Percentiles rank a stretch among this genome's conserved stretches.
Conservation (phyloP, 495 filamentous ascomycete genomes). For the Aspergillus hancockii region DNA sequence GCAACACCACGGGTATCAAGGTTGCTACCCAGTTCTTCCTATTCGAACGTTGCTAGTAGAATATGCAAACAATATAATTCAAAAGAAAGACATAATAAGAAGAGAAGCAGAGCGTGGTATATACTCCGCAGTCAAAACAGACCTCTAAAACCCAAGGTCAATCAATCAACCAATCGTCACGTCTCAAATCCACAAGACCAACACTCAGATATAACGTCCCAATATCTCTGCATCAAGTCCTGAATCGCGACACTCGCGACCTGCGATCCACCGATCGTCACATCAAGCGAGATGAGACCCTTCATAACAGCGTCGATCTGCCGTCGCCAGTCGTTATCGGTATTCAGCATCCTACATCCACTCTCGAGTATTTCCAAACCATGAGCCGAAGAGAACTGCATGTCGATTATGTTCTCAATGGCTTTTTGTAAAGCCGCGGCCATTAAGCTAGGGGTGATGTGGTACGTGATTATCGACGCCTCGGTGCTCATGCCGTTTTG, state of each 20-base stretch:
- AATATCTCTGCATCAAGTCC: constrained; percentile 18
- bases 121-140: no score
- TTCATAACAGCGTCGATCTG: constrained; percentile 26
- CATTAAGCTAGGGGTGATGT: constrained; percentile 27
- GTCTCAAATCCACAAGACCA: constrained; percentile 22
- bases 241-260: constrained; percentile 9
- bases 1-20: no score
- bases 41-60: no score
- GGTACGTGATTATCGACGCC: not conserved
- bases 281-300: constrained; percentile 25
- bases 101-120: no score
- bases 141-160: no score
- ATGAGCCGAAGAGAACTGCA: not conserved
- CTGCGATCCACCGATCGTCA: constrained; percentile 31
- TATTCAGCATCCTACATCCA: not conserved
- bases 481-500: constrained; percentile 19
- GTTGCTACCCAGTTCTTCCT: no score
- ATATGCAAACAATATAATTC: no score
- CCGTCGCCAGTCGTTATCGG: constrained; percentile 9
- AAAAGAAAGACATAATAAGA: no score
- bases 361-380: not conserved
- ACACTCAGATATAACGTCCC: constrained; percentile 28
- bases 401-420: constrained; percentile 16
- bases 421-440: constrained; percentile 22
- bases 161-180: not conserved